These are phyloP conservation scores for Hygrocybe punicea DNA, from an alignment of 768 basidiomycete species.

Conservation along the genomic window DNA sequence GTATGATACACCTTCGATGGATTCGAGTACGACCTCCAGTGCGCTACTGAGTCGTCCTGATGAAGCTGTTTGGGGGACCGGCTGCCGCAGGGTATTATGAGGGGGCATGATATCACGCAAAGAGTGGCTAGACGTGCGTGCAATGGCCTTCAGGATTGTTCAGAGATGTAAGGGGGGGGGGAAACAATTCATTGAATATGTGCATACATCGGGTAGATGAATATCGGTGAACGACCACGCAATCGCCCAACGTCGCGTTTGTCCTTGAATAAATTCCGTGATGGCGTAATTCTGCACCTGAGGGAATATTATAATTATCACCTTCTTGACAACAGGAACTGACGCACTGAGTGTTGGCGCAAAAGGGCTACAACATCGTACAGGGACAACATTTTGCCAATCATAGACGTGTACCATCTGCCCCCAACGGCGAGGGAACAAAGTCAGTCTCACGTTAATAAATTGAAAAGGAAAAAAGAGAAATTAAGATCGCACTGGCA, in stretches of 20 bases:
- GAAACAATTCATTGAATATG: not conserved
- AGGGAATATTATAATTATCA: not conserved
- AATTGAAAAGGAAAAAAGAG: not conserved
- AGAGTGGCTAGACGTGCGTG: conserved; percentile 39
- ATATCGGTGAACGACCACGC: conserved; percentile 74
- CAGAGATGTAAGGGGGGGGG: not conserved
- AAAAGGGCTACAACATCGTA: conserved; percentile 55
- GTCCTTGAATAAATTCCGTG: conserved; percentile 79
- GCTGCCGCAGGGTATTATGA: conserved; percentile 53
- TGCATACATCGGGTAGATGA: conserved; percentile 76
- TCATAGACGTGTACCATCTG: conserved; percentile 92
- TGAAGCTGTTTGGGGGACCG: conserved; percentile 20
- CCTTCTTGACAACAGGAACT: not conserved
- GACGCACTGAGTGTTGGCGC: conserved; percentile 34
- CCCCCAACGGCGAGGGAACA: not conserved
- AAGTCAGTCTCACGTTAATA: not conserved
- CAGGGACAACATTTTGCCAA: conserved; percentile 83
- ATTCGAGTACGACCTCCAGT: conserved; percentile 32
- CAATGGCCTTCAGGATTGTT: conserved; percentile 31
- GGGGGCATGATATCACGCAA: conserved; percentile 55
- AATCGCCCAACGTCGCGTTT: conserved; percentile 88
- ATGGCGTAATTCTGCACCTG: conserved; percentile 87
- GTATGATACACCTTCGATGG: conserved; percentile 26
- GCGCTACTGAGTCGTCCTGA: conserved; percentile 10
- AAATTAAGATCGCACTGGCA: conserved; percentile 52